Percentiles rank a stretch among this genome's conserved stretches.
phyloP scores from a whole-genome alignment of 176 grass and related monocot genomes.

The Oryza meridionalis region DNA sequence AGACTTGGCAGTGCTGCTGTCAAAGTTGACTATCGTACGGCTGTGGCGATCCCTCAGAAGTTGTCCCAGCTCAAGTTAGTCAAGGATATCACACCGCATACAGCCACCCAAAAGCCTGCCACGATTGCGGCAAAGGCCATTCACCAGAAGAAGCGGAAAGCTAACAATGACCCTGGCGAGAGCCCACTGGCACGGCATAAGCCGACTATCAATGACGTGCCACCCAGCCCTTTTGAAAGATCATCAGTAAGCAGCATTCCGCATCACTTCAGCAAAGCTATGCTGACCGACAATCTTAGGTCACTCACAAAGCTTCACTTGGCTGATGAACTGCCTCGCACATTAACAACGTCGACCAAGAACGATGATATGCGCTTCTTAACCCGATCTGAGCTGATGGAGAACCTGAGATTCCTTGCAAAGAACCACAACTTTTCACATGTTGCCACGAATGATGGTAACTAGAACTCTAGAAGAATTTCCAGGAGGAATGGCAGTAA shows the following conservation, averaged over 20 bases:
- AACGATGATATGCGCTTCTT: neutral
- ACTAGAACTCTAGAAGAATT: neutral
- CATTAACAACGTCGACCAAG: neutral
- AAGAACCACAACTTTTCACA: constrained; percentile 4
- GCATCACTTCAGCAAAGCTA: neutral
- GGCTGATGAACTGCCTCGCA: neutral
- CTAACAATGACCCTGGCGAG: neutral
- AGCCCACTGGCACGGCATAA: neutral
- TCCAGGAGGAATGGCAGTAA: neutral
- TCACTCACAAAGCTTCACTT: neutral
- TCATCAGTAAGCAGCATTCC: neutral
- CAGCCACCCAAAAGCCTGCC: neutral
- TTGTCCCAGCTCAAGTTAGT: neutral
- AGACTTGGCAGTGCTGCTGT: neutral
- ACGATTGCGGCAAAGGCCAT: neutral
- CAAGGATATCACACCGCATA: neutral
- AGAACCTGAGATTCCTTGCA: constrained; percentile 6
- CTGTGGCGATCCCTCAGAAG: neutral
- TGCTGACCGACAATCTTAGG: constrained; percentile 1
- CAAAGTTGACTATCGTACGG: neutral
- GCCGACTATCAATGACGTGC: neutral
- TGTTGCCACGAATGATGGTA: neutral
- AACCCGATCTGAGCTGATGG: neutral
- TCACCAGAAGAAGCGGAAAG: constrained; percentile 19
- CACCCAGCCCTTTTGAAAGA: neutral